Evolutionary conservation across 2,329 filamentous ascomycete species (phyloP).

Genomic region (Paecilomyces sp.): DNA sequence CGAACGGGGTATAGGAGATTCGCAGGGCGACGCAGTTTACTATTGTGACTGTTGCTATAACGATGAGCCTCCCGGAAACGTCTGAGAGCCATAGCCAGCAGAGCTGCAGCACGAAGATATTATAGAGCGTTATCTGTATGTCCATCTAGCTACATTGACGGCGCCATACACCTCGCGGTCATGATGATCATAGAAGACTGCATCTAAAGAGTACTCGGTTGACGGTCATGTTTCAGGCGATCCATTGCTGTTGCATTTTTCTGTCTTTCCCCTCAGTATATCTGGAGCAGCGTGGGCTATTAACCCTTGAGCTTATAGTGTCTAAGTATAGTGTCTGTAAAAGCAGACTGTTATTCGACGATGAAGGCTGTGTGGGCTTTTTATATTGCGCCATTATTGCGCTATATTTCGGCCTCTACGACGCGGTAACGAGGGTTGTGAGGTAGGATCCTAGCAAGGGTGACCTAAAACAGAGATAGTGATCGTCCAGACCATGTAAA

Average conservation of each 20-base stretch:
- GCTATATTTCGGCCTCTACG: not conserved
- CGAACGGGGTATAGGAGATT: not conserved
- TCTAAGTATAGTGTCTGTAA: too few species aligned
- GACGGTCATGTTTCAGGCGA: not conserved
- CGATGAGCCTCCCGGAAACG: not conserved
- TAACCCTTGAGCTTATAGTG: not conserved
- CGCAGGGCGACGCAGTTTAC: not conserved
- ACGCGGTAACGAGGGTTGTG: not conserved
- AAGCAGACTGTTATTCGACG: not conserved
- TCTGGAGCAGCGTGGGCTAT: not conserved
- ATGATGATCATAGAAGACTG: not conserved
- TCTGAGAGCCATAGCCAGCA: not conserved
- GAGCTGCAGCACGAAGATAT: not conserved
- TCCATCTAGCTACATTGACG: not conserved
- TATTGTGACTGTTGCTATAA: not conserved
- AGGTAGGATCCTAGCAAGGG: too few species aligned
- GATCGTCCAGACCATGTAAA: too few species aligned
- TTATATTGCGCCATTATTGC: not conserved
- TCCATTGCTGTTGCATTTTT: not conserved
- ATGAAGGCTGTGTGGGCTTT: not conserved
- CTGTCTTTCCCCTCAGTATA: not conserved
- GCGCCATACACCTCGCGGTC: not conserved
- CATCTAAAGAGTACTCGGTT: not conserved
- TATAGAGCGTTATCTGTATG: not conserved
- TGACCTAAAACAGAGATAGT: too few species aligned